Evolutionary conservation across 73 alveolate species (phyloP).

Genomic region (Tetrahymena thermophila): DNA sequence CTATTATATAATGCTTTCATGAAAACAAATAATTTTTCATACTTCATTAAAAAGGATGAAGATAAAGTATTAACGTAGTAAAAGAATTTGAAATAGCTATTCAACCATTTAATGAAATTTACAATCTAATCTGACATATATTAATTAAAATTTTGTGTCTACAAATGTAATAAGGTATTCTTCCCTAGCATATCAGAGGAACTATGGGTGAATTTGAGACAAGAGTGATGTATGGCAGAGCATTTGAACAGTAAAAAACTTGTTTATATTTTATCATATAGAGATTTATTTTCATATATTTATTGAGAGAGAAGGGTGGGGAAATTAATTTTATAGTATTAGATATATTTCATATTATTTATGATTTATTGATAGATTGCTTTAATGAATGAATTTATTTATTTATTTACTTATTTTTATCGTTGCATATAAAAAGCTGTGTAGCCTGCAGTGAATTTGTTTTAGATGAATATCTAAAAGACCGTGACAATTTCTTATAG

Average conservation of each 20-base stretch:
- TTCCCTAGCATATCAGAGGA: neutral
- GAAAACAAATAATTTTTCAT: neutral
- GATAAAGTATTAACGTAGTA: neutral
- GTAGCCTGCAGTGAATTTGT: neutral
- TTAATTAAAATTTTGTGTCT: neutral
- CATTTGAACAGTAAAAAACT: neutral
- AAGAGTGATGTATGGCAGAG: neutral
- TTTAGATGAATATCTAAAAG: neutral
- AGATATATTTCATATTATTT: neutral
- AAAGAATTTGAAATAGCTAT: neutral
- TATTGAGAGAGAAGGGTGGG: neutral
- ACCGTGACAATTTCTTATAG: neutral
- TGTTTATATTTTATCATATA: neutral
- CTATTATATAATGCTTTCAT: neutral
- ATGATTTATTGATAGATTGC: too few species aligned
- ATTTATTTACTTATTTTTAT: neutral
- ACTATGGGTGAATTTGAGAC: neutral
- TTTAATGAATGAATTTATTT: neutral
- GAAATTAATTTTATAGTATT: neutral
- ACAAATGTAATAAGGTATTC: neutral
- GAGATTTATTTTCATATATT: neutral
- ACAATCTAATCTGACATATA: neutral
- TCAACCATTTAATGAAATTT: neutral
- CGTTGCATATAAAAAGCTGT: neutral
- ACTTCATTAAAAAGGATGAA: neutral